Conservation (phyloP, 257 asterid species). For the Apocynum venetum region DNA sequence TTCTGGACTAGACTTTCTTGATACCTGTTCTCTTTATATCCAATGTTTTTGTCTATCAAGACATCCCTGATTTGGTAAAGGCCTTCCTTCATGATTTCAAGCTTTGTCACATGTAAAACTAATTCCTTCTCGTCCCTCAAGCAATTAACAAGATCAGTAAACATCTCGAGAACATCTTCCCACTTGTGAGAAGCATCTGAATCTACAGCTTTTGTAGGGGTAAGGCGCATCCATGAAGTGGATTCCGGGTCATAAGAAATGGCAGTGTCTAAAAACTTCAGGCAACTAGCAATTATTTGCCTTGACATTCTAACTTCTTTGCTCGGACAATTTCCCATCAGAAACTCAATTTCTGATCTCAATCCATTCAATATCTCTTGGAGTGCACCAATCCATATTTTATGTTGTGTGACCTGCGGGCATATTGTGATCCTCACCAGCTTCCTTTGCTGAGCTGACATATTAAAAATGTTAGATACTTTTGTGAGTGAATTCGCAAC, state of each 20-base stretch:
- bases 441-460: slow-evolving; percentile 79
- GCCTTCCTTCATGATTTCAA: slow-evolving; percentile 82
- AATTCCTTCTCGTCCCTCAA: slow-evolving; percentile 40
- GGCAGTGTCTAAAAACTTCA: slow-evolving; percentile 48
- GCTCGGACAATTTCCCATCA: slow-evolving; percentile 17
- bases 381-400: slow-evolving; percentile 62
- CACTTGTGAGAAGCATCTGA: slow-evolving; percentile 41
- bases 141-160: slow-evolving; percentile 33
- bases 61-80: slow-evolving; percentile 69
- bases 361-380: slow-evolving; percentile 45
- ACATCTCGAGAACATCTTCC: slow-evolving; percentile 72
- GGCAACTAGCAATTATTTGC: slow-evolving; percentile 55
- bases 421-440: slow-evolving; percentile 57
- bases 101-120: slow-evolving; percentile 45
- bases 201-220: slow-evolving; percentile 41
- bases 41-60: slow-evolving; percentile 62
- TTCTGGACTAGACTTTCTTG: slow-evolving; percentile 74
- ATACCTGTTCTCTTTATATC: slow-evolving; percentile 60
- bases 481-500: slow-evolving; percentile 49
- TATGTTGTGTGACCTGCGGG: slow-evolving; percentile 74
- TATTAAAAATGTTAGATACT: slow-evolving; percentile 51
- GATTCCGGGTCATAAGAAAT: slow-evolving; percentile 54
- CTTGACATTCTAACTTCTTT: slow-evolving; percentile 53
- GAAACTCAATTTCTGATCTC: slow-evolving; percentile 54
- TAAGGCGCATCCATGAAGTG: slow-evolving; percentile 86